Percentiles rank a stretch among this genome's conserved stretches.
These are phyloP conservation scores for Neofusicoccum kwambonambiense DNA, from an alignment of 2,329 filamentous ascomycete species.

Conservation along the genomic window DNA sequence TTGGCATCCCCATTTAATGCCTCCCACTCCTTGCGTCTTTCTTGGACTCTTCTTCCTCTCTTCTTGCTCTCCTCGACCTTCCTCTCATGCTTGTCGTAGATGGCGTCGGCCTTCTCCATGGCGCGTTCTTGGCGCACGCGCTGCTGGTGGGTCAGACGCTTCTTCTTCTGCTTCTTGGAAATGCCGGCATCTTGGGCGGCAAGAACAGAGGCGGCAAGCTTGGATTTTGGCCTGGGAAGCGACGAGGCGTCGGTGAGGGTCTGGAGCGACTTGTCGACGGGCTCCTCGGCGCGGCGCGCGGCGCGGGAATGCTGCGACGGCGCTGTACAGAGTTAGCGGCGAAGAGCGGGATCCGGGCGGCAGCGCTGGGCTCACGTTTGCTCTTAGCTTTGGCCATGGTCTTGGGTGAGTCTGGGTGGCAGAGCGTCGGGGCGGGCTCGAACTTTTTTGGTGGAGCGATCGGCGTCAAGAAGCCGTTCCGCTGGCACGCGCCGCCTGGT, in stretches of 20 bases:
- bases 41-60: conserved; percentile 49
- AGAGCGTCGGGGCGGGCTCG: not conserved
- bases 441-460: conserved; percentile 17
- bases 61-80: conserved; percentile 55
- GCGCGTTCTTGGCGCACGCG: conserved; percentile 54
- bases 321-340: conserved; percentile 40
- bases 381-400: conserved; percentile 14
- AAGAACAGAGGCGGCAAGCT: conserved; percentile 54
- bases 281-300: conserved; percentile 69
- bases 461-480: not conserved
- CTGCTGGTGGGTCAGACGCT: conserved; percentile 54
- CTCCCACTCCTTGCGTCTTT: conserved; percentile 45
- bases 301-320: conserved; percentile 71
- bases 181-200: conserved; percentile 69
- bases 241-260: conserved; percentile 48
- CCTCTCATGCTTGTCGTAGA: conserved; percentile 54
- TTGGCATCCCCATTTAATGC: conserved; percentile 33
- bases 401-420: not conserved
- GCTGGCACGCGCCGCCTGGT: not conserved
- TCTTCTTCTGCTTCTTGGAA: conserved; percentile 63
- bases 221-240: conserved; percentile 27
- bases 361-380: not conserved
- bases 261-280: conserved; percentile 66
- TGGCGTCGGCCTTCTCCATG: conserved; percentile 55
- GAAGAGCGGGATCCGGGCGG: not conserved